Conservation (phyloP, 2,329 filamentous ascomycete species). For the Rhinocladiella similis region DNA sequence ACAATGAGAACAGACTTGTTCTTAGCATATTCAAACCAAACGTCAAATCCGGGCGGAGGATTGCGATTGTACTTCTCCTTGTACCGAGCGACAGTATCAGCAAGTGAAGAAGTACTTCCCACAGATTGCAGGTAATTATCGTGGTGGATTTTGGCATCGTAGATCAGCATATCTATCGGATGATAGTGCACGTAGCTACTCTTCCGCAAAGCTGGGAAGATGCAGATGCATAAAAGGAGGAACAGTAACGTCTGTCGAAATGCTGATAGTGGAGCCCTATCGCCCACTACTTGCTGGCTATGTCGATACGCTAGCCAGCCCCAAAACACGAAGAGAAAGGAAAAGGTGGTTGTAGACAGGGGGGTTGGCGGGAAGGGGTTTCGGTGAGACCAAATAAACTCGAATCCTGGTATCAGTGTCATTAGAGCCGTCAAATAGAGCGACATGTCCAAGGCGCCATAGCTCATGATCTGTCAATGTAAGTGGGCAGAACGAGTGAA, state of each 20-base stretch:
- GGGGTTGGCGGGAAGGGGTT: conserved; percentile 29
- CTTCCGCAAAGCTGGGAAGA: conserved; percentile 43
- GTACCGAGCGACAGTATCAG: conserved; percentile 54
- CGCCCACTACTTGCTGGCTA: conserved; percentile 22
- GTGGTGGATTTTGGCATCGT: conserved; percentile 49
- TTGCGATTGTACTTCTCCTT: conserved; percentile 52
- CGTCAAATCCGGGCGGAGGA: conserved; percentile 61
- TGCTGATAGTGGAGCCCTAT: conserved; percentile 11
- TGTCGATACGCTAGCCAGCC: conserved; percentile 24
- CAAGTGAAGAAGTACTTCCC: conserved; percentile 47
- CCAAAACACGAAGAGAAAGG: conserved; percentile 26
- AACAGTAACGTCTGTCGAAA: conserved; percentile 15
- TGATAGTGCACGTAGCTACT: conserved; percentile 46
- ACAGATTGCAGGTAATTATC: conserved; percentile 51
- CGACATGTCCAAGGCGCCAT: conserved; percentile 26
- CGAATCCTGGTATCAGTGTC: conserved; percentile 25
- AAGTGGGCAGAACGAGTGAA: conserved; percentile 7
- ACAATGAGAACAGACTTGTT: conserved; percentile 54
- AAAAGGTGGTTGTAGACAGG: conserved; percentile 16
- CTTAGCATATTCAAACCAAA: conserved; percentile 60
- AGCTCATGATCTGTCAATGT: conserved; percentile 23
- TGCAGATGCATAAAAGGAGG: conserved; percentile 44
- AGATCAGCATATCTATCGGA: conserved; percentile 57
- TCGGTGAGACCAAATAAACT: conserved; percentile 27
- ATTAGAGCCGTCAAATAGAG: conserved; percentile 22